Evolutionary conservation across 345 rosid species (phyloP), one percentile per base, ranked within the genome.

Genomic region (Citrus inodora): DNA sequence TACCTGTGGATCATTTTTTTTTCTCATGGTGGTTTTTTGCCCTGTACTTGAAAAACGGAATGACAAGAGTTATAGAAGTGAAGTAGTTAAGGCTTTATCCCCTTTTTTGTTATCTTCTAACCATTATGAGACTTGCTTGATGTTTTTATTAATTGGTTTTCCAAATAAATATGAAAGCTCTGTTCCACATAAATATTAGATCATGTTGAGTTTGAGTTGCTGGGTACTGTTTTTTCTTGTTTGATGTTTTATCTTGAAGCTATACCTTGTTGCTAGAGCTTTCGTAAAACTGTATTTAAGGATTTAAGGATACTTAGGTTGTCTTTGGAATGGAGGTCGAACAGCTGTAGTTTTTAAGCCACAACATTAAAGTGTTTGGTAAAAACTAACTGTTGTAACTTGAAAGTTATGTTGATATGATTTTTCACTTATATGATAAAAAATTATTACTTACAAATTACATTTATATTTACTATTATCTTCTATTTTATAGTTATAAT

Each of bases 401-500:
- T 35, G 7, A 0, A 33, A 42, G 16, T 3, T 10, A 42, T 11
- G 4, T 42, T 42, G 16, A 3, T 42, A 42, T 42, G 0, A 42
- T 42, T 42, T 42, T 10, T 42, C 4, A 42, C 14, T 42, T 42
- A 1, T 2, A 42, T 42, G 14, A 10, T 42, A 3, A 11, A 42
- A 3, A 42, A 42, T 10, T 10, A 42, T 42, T 0, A 10, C 3
- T 42, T 42, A 42, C 11, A 42, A 42, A 2, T 42, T 42, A 0
- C 11, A 42, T 11, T 42, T 42, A 32, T 42, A 3, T 1, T 3
- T 42, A 42, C 0, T 10, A 42, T 10, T 42, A 42, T 9, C 13
- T 40, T 40, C 0, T 40, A 13, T 0, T 40, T 40, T 0, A 40
- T 2, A 9, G 1, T 40, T 40, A 9, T 1, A 40, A 2, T 0